A percentile compares a stretch with the other conserved stretches of the same genome.
Conservation (phyloP, 495 filamentous ascomycete genomes). For the Talaromyces thailandensis region DNA sequence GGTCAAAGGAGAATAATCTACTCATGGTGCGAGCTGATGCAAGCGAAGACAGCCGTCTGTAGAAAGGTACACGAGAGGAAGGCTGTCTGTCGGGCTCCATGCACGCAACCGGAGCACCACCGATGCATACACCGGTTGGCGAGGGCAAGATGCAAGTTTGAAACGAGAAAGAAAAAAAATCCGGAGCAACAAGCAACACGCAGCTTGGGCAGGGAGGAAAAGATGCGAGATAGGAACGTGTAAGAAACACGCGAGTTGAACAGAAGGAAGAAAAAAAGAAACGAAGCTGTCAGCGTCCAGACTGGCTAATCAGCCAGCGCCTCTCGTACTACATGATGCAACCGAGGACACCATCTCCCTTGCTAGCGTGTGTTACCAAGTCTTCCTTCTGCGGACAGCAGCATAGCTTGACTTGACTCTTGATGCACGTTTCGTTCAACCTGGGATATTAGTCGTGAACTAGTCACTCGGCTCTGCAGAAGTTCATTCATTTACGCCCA, state of each 20-base stretch:
- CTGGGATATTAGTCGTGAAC: background rate
- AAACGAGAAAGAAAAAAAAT: background rate
- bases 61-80: background rate
- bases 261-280: background rate
- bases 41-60: background rate
- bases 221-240: background rate
- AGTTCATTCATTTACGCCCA: background rate
- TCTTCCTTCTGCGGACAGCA: background rate
- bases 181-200: background rate
- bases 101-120: background rate
- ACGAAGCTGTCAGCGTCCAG: background rate
- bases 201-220: background rate
- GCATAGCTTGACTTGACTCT: background rate
- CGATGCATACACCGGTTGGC: background rate
- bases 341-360: background rate
- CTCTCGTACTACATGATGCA: background rate
- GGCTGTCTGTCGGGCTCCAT: constrained; percentile 1
- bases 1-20: constrained; percentile 3
- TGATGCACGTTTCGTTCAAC: background rate
- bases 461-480: background rate
- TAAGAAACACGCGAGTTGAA: background rate
- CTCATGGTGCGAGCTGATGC: background rate
- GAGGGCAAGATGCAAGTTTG: background rate
- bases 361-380: background rate
- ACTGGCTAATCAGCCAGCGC: background rate